Conservation (phyloP, 768 basidiomycete genomes). For the Psilocybe cyanescens region DNA sequence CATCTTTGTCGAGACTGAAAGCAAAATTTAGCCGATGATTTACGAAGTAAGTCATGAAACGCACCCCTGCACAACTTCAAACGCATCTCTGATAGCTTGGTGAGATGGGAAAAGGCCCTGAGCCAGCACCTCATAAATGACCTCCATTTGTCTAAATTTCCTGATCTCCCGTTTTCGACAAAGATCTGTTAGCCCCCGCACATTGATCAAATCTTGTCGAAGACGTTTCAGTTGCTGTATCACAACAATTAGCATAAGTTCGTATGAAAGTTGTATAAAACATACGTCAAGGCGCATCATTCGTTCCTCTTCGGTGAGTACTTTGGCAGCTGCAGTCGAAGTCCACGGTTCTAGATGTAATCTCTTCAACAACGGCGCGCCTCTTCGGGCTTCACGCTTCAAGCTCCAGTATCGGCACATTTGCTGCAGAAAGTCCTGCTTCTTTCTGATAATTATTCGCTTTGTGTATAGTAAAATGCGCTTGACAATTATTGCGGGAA, state of each 20-base stretch:
- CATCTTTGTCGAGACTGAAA: slow-evolving; percentile 69
- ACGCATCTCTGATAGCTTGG: slow-evolving; percentile 57
- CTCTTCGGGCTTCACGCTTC: slow-evolving; percentile 91
- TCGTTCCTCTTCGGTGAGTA: slow-evolving; percentile 84
- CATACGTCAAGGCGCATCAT: slow-evolving; percentile 79
- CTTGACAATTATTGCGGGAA: slow-evolving; percentile 84
- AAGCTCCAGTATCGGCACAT: slow-evolving; percentile 96
- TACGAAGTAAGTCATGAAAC: slow-evolving; percentile 45
- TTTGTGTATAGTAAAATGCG: slow-evolving; percentile 76
- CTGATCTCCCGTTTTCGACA: slow-evolving; percentile 79
- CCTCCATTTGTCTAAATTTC: slow-evolving; percentile 72
- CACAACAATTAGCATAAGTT: background rate
- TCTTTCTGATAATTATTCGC: slow-evolving; percentile 74
- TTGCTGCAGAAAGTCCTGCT: slow-evolving; percentile 72
- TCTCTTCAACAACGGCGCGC: slow-evolving; percentile 91
- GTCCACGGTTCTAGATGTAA: slow-evolving; percentile 99
- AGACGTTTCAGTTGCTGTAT: slow-evolving; percentile 60
- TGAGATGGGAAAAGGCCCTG: slow-evolving; percentile 70
- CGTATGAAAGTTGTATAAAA: background rate
- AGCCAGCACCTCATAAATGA: slow-evolving; percentile 69
- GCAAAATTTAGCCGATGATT: background rate
- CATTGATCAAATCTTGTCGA: slow-evolving; percentile 74
- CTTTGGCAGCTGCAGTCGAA: slow-evolving; percentile 62
- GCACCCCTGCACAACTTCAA: slow-evolving; percentile 65
- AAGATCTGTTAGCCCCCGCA: slow-evolving; percentile 68